A percentile compares a stretch with the other conserved stretches of the same genome.
phyloP scores from a whole-genome alignment of 228 moss, liverwort and hornwort genomes.

The Sphagnum magellanicum region DNA sequence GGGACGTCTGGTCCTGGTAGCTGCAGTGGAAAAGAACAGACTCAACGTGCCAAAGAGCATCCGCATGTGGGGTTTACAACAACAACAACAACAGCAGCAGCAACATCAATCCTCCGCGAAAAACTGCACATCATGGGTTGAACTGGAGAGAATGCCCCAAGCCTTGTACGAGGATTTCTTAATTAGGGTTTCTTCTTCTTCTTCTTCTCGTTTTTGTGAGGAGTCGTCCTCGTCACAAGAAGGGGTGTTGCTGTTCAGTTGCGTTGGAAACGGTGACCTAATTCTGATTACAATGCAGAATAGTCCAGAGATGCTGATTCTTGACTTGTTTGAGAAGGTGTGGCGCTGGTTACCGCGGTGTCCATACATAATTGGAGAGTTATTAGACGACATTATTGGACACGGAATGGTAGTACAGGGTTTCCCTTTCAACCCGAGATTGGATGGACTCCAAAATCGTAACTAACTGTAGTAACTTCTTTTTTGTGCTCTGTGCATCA shows the following conservation, averaged over 20 bases:
- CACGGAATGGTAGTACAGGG: neutral
- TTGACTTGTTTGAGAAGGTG: neutral
- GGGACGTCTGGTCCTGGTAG: constrained; percentile 46
- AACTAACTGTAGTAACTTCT: too few relatives aligned
- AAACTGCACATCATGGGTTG: neutral
- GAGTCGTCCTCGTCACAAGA: too few relatives aligned
- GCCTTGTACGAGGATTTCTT: constrained; percentile 3
- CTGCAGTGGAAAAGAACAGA: constrained; percentile 3
- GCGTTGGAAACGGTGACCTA: constrained; percentile 1
- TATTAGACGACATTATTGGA: too few relatives aligned
- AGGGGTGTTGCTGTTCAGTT: neutral
- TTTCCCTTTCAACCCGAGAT: neutral
- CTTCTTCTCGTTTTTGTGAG: too few relatives aligned
- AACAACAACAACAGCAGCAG: neutral
- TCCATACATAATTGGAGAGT: neutral
- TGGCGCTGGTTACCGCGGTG: constrained; percentile 5
- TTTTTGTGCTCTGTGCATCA: too few relatives aligned
- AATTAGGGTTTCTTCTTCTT: neutral
- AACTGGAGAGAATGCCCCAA: constrained; percentile 5
- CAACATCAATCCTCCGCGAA: neutral
- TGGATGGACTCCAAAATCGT: neutral
- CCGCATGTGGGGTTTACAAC: constrained; percentile 3
- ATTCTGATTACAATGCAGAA: constrained; percentile 3
- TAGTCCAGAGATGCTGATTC: constrained; percentile 1
- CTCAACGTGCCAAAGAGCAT: constrained; percentile 4